phyloP scores from a whole-genome alignment of 371 early-diverging fungal species.

The Apophysomyces trapeziformis region DNA sequence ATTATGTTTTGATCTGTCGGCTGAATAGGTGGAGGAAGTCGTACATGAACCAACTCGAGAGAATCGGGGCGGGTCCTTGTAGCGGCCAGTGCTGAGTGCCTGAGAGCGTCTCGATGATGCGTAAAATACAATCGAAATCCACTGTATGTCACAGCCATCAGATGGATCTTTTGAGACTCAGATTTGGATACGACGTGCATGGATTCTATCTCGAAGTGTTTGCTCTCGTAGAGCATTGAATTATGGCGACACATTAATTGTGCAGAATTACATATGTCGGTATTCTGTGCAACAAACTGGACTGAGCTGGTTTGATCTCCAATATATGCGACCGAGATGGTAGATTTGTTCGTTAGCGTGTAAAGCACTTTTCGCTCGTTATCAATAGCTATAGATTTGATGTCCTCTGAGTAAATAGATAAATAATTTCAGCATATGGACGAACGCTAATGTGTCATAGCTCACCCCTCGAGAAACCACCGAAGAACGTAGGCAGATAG shows the following conservation, averaged over 20 bases:
- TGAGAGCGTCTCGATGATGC: conserved; percentile 34
- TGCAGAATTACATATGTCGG: conserved; percentile 51
- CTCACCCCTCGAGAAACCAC: conserved; percentile 17
- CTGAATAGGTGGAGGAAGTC: conserved; percentile 61
- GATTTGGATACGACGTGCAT: conserved; percentile 64
- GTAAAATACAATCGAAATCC: conserved; percentile 83
- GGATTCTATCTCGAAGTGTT: conserved; percentile 60
- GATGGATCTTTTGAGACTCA: conserved; percentile 67
- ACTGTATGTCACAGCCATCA: conserved; percentile 72
- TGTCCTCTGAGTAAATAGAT: conserved; percentile 34
- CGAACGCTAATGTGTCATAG: conserved; percentile 10
- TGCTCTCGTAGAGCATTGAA: conserved; percentile 34
- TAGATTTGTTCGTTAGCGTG: conserved; percentile 63
- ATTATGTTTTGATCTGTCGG: not conserved
- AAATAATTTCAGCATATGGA: conserved; percentile 24
- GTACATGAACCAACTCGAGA: conserved; percentile 73
- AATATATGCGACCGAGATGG: conserved; percentile 64
- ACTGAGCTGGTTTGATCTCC: conserved; percentile 31
- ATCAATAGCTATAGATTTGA: conserved; percentile 68
- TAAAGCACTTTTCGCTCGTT: conserved; percentile 74
- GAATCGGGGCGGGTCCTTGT: conserved; percentile 41
- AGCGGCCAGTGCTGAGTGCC: not conserved
- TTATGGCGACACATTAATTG: conserved; percentile 55
- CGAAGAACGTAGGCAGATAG: conserved; percentile 66
- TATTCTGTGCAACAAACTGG: conserved; percentile 35